A percentile compares a stretch with the other conserved stretches of the same genome.
These are phyloP conservation scores for Salinomyces thailandicus DNA, from an alignment of 2,329 filamentous ascomycete species.

Conservation along the genomic window DNA sequence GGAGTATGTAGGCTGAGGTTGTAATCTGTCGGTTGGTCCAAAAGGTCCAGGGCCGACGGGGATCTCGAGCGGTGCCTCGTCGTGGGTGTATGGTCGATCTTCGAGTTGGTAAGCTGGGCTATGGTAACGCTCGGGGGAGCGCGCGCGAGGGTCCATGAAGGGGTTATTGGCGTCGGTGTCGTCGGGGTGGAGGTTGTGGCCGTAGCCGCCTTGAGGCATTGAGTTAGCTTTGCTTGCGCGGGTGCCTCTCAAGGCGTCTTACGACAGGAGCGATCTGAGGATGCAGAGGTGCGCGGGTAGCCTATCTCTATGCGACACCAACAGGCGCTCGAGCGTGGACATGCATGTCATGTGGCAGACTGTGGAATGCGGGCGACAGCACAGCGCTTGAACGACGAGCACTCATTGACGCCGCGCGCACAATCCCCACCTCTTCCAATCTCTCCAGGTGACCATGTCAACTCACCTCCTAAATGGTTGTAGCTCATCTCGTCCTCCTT, in stretches of 20 bases:
- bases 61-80: slow-evolving; percentile 52
- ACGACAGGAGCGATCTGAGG: neutral
- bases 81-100: slow-evolving; percentile 55
- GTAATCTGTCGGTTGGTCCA: slow-evolving; percentile 62
- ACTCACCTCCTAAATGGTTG: neutral
- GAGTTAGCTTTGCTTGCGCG: neutral
- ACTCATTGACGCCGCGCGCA: neutral
- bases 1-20: slow-evolving; percentile 74
- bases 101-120: slow-evolving; percentile 73
- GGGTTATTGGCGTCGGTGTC: slow-evolving; percentile 19
- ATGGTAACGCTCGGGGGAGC: slow-evolving; percentile 50
- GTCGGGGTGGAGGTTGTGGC: slow-evolving; percentile 13
- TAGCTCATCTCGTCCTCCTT: neutral
- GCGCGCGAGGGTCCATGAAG: slow-evolving; percentile 44
- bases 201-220: slow-evolving; percentile 7
- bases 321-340: neutral
- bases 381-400: neutral
- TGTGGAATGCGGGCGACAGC: neutral
- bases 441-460: neutral
- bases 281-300: too few species aligned
- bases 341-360: neutral
- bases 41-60: slow-evolving; percentile 48
- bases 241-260: neutral
- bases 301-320: too few species aligned
- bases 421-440: neutral